A percentile compares a stretch with the other conserved stretches of the same genome.
These are phyloP conservation scores for Lonicera japonica DNA, from an alignment of 129 eudicot genomes.

Conservation along the genomic window DNA sequence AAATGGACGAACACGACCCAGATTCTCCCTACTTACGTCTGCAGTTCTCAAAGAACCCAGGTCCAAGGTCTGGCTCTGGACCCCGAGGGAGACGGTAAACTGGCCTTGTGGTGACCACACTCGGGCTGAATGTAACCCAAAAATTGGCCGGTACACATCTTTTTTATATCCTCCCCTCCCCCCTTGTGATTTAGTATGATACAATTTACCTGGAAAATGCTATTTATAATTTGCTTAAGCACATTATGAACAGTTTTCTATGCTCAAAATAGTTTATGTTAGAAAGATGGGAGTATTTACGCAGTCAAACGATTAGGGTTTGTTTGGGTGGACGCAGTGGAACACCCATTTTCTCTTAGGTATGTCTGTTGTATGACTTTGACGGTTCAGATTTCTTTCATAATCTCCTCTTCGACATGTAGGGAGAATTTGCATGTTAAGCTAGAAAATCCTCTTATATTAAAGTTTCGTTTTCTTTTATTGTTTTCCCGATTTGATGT, in stretches of 20 bases:
- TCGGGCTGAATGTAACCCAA: not conserved
- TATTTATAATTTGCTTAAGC: not conserved
- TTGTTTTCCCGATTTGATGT: too few relatives aligned
- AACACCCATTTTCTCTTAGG: not conserved
- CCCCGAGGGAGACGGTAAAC: slow-evolving; percentile 45
- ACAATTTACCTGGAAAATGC: too few relatives aligned
- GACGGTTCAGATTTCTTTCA: too few relatives aligned
- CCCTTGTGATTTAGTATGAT: not conserved
- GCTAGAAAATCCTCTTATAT: too few relatives aligned
- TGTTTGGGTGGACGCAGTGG: not conserved
- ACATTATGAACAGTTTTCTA: not conserved
- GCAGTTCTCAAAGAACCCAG: slow-evolving; percentile 60
- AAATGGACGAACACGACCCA: slow-evolving; percentile 55
- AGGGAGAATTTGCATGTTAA: too few relatives aligned
- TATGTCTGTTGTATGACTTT: not conserved
- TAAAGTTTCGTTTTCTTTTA: too few relatives aligned
- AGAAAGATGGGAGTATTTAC: not conserved
- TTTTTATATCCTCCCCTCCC: not conserved
- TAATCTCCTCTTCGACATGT: too few relatives aligned
- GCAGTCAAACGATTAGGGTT: not conserved
- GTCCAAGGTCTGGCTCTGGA: slow-evolving; percentile 50
- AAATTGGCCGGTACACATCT: not conserved
- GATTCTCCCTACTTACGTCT: slow-evolving; percentile 42
- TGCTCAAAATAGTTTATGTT: not conserved
- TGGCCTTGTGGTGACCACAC: not conserved